Base-by-base conservation (phyloP, 371 early-diverging fungal species). In the Phascolomyces articulosus region DNA sequence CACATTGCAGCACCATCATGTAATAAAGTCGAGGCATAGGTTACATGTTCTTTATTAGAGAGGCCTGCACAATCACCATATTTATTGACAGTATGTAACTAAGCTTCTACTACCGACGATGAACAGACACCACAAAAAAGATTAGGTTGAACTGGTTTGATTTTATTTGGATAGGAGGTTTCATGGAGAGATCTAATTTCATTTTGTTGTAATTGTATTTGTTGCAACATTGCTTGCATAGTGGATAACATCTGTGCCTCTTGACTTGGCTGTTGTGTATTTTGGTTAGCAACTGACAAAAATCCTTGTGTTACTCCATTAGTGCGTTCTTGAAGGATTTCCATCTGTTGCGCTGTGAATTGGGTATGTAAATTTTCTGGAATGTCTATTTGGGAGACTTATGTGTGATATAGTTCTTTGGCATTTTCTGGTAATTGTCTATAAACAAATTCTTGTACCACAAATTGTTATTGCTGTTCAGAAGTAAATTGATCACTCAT, bases 1-100 rank as follows among this genome's bases (percentile, higher is more conserved):
- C 58, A 58, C 18, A 18, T 58, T 31, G 49, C 49, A 8, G 49
- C 49, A 29, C 28, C 55, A 29, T 55, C 55, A 29, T 26, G 55
- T 7, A 55, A 24, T 26, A 55, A 55, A 3, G 55, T 55, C 28
- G 55, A 55, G 26, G 55, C 55, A 20, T 55, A 55, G 9, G 55
- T 55, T 3, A 55, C 55, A 13, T 26, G 55, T 29, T 55, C 55
- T 3, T 10, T 3, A 26, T 55, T 26, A 7, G 8, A 4, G 10
- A 55, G 26, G 29, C n/a, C 55, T 10, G 55, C 28, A 55, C 13
- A 55, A 11, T 16, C 27, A 20, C 26, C 9, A 27, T 55, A 55
- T 55, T 55, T 55, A 16, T 55, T 26, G 4, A 55, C 27, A 13
- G 29, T 55, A 27, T 55, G 55, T 29, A 55, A 55, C 55, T 29